Evolutionary conservation across 805 yeast species (phyloP), one percentile per base, ranked within the genome.

Genomic region (Yamadazyma philogaea): DNA sequence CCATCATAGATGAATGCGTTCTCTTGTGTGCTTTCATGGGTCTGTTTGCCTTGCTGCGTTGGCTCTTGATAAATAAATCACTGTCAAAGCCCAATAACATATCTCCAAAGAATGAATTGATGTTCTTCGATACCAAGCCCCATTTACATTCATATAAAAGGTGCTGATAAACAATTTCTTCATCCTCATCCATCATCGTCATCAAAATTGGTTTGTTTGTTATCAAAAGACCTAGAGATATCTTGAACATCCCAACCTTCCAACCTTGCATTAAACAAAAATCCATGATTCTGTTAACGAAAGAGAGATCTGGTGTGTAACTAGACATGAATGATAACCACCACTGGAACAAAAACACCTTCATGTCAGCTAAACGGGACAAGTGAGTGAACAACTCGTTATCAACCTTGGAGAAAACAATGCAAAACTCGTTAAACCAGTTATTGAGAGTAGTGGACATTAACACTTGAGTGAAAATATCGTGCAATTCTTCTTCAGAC

Each of bases 341-440:
- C 87, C 87, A 81, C 54, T 81, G 85, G 38, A 74, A 73, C n/a
- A 80, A 66, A 56, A 70, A 79, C 36, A 63, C 74, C 45, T 65
- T 72, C 51, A 64, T 61, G 52, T 66, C 82, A 51, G 64, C 70
- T 42, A 57, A 59, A 4, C 64, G 48, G 2, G 54, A 44, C 39
- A 81, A 67, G 53, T 81, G 84, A 2, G 46, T 35, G 39, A 57
- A 60, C 31, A 80, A 60, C 19, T 64, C 68, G 2, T 67, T 63
- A 35, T 77, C 69, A 27, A 66, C 56, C 14, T 54, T 44, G n/a
- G 58, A 48, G 28, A 81, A 63, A 19, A 79, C 62, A 22, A 50
- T 47, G 36, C 69, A 64, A 54, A 81, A 81, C 52, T 81, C 81
- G 41, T 54, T 62, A 46, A 70, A 66, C 73, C 84, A 77, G 26